Base-by-base conservation (phyloP, 768 basidiomycete genomes). In the Lyophyllum shimeji region DNA sequence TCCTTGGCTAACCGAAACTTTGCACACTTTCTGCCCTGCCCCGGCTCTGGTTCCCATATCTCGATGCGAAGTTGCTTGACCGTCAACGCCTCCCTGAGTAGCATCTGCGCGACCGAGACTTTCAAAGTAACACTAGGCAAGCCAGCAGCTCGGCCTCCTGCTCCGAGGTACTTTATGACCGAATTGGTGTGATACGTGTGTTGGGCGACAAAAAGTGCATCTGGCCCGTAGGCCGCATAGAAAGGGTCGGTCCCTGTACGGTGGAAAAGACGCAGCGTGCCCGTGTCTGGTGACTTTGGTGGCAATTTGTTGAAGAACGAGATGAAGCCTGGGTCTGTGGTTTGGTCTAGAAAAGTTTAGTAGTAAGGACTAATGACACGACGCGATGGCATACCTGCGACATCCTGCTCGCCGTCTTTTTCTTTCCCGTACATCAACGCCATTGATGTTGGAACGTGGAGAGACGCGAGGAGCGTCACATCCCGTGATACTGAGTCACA, bases 141-240 rank as follows among this genome's bases (percentile, higher is more conserved):
- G 2, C 85, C 84, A 0, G 76, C 80, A 0, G 74, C 67, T 60
- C 77, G 80, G 27, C 84, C 84, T 0, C 82, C 82, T 0, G 72
- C 66, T 6, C 96, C 96, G 40, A 97, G 84, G 67, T 92, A 90
- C 71, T 96, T 96, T 71, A 99, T 80, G 56, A 98, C 95, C 0
- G 92, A 88, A 63, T 92, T 90, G 2, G 97, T 99, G 53, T 83
- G 88, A 63, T 84, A 94, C 51, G 90, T 85, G 62, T 92, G 81
- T 18, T 84, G 77, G 4, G 96, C 95, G 59, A 96, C 84, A 61
- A 85, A 93, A n/a, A 83, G 74, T 0, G 96, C 96, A 69, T 98
- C 95, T 4, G 83, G 73, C 0, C 94, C 95, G 65, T 98, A 93
- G 0, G 86, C 87, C n/a, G 87, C 84, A 74, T 93, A 98, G 71